These are phyloP conservation scores for Crithidia brevicula DNA, from an alignment of 208 protist species.

Conservation along the genomic window DNA sequence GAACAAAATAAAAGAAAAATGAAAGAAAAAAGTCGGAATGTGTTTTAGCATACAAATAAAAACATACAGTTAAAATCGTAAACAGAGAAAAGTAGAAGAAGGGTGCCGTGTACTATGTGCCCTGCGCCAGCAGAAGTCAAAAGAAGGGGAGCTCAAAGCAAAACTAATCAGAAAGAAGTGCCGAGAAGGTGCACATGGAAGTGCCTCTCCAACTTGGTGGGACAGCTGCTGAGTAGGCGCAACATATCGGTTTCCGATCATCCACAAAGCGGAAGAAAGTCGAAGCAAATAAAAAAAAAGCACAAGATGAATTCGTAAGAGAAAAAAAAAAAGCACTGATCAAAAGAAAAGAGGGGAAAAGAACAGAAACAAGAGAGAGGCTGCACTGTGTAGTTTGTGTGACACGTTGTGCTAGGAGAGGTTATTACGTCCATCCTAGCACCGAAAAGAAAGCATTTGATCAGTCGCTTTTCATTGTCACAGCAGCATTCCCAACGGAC, in stretches of 20 bases:
- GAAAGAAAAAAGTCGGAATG: background rate
- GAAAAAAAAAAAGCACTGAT: background rate
- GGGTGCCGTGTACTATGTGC: background rate
- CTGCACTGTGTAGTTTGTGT: too few species aligned
- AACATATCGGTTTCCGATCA: background rate
- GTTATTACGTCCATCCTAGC: background rate
- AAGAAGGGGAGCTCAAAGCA: background rate
- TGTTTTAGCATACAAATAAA: too few species aligned
- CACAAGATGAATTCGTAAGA: background rate
- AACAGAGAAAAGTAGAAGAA: background rate
- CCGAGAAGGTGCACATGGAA: slow-evolving; percentile 2
- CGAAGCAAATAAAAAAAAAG: background rate
- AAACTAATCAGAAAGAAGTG: too few species aligned
- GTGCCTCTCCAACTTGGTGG: background rate
- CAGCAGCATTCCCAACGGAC: background rate
- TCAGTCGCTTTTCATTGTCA: background rate
- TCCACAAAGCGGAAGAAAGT: background rate
- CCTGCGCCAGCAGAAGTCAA: background rate
- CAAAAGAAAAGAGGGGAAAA: background rate
- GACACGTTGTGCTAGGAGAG: background rate
- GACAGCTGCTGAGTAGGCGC: background rate
- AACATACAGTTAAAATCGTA: background rate
- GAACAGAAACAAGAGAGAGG: background rate
- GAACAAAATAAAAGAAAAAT: background rate
- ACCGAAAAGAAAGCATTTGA: background rate